Percentiles rank a stretch among this genome's conserved stretches.
These are phyloP conservation scores for Tephrocybe rancida DNA, from an alignment of 768 basidiomycete genomes.

Conservation along the genomic window DNA sequence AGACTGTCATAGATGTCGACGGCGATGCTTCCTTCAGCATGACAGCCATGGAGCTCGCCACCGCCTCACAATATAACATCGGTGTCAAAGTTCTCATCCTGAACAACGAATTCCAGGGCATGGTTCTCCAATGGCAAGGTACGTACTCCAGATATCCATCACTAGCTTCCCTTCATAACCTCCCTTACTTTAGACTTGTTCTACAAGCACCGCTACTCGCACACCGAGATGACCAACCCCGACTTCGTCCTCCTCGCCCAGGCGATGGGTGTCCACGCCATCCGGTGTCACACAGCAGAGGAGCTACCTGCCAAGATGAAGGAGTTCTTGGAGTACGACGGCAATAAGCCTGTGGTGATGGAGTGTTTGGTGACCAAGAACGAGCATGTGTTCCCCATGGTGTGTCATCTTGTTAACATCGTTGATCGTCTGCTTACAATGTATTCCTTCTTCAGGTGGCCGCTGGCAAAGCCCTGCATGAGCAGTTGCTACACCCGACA, in stretches of 20 bases:
- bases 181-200: slow-evolving; percentile 67
- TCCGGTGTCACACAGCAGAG: slow-evolving; percentile 66
- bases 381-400: slow-evolving; percentile 94
- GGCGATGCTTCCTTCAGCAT: slow-evolving; percentile 99
- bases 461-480: slow-evolving; percentile 93
- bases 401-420: slow-evolving; percentile 30
- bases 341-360: slow-evolving; percentile 82
- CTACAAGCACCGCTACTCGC: slow-evolving; percentile 96
- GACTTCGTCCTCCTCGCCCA: slow-evolving; percentile 90
- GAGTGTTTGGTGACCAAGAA: slow-evolving; percentile 85
- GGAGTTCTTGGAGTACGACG: slow-evolving; percentile 96
- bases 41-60: slow-evolving; percentile 99
- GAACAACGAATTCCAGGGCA: slow-evolving; percentile 98
- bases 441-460: slow-evolving; percentile 55
- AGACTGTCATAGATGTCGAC: slow-evolving; percentile 94
- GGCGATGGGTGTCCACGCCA: slow-evolving; percentile 91
- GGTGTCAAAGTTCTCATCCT: slow-evolving; percentile 93
- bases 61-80: slow-evolving; percentile 88
- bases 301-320: slow-evolving; percentile 97
- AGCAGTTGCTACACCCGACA: slow-evolving; percentile 79
- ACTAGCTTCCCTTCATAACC: not conserved
- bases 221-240: slow-evolving; percentile 94
- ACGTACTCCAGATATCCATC: slow-evolving; percentile 16
- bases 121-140: slow-evolving; percentile 99
- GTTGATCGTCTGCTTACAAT: slow-evolving; percentile 5